Conservation (phyloP, 257 asterid species). For the Plantago elongata region DNA sequence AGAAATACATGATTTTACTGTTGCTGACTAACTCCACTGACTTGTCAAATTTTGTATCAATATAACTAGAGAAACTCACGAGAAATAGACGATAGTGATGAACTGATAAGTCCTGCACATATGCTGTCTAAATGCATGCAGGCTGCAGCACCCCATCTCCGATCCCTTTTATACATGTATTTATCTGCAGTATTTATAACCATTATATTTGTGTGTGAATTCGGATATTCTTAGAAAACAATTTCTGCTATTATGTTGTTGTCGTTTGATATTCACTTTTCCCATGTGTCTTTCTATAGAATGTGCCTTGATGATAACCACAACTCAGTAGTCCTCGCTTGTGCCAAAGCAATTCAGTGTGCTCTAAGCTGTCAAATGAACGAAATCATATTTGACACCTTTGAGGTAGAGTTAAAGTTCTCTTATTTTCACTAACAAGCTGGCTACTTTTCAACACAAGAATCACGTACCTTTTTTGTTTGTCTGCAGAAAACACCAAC, state of each 20-base stretch:
- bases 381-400: slow-evolving; percentile 53
- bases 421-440: slow-evolving; percentile 8
- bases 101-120: not conserved
- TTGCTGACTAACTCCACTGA: not conserved
- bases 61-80: not conserved
- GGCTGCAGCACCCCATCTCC: slow-evolving; percentile 6
- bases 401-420: slow-evolving; percentile 50
- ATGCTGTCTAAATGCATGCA: not conserved
- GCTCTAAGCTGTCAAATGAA: slow-evolving; percentile 63
- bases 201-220: too few species aligned
- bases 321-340: slow-evolving; percentile 73
- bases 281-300: slow-evolving; percentile 39
- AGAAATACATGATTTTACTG: too few species aligned
- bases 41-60: not conserved
- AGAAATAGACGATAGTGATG: not conserved
- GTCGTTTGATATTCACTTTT: slow-evolving; percentile 12
- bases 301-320: slow-evolving; percentile 82
- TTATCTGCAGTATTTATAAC: too few species aligned
- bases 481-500: slow-evolving; percentile 53
- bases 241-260: too few species aligned
- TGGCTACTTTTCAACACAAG: slow-evolving; percentile 19
- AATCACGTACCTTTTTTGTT: slow-evolving; percentile 15
- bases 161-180: too few species aligned
- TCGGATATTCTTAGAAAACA: too few species aligned
- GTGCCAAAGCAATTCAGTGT: slow-evolving; percentile 74